These are phyloP conservation scores for Phaeosphaeriaceae sp. DNA, from an alignment of 2,329 filamentous ascomycete species.

Conservation along the genomic window DNA sequence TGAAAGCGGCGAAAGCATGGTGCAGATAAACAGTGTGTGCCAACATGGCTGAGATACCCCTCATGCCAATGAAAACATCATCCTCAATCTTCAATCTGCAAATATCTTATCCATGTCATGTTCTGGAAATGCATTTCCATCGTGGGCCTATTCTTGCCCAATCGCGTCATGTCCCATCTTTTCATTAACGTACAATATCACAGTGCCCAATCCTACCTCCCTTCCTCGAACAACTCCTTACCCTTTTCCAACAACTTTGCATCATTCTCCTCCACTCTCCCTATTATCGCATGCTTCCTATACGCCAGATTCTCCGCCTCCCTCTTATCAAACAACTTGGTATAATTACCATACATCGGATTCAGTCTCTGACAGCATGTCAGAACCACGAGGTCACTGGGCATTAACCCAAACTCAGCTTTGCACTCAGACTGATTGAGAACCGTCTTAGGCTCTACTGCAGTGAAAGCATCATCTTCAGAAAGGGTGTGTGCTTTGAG, in stretches of 20 bases:
- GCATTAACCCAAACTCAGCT: constrained; percentile 10
- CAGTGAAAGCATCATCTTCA: constrained; percentile 2
- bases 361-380: constrained; percentile 16
- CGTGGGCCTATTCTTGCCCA: neutral
- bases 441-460: constrained; percentile 10
- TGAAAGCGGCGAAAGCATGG: constrained; percentile 45
- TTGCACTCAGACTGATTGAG: constrained; percentile 22
- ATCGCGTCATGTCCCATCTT: too few relatives aligned
- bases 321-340: constrained; percentile 18
- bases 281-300: constrained; percentile 16
- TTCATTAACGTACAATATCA: too few relatives aligned
- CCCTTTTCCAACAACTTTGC: constrained; percentile 6
- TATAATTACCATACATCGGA: constrained; percentile 15
- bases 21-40: constrained; percentile 43
- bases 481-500: constrained; percentile 5
- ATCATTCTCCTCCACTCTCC: constrained; percentile 11
- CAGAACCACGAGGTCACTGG: constrained; percentile 13
- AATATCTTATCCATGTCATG: neutral
- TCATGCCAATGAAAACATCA: constrained; percentile 45
- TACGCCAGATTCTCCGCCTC: constrained; percentile 11
- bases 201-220: neutral
- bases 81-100: constrained; percentile 12
- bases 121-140: neutral
- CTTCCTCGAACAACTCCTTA: constrained; percentile 17
- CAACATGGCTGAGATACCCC: constrained; percentile 45